A percentile compares a stretch with the other conserved stretches of the same genome.
Evolutionary conservation across 1,284 basidiomycete species (phyloP).

Genomic region (Malassezia restricta): DNA sequence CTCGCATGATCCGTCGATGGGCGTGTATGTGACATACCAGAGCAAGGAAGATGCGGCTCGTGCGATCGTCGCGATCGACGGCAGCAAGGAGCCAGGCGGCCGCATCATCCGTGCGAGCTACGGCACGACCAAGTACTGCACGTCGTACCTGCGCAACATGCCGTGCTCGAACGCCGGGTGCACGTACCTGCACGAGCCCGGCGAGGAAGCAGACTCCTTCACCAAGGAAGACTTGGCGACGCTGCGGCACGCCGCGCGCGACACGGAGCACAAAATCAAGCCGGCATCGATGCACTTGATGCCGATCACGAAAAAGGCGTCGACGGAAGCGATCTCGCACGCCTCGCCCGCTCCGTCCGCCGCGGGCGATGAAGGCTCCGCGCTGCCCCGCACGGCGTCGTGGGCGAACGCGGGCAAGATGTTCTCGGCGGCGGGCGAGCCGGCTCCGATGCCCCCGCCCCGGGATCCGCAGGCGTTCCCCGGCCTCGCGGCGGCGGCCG

Average conservation of each 20-base stretch:
- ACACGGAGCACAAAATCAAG: constrained; percentile 42
- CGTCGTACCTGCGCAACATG: constrained; percentile 76
- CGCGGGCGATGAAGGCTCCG: constrained; percentile 19
- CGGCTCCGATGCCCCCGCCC: neutral
- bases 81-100: constrained; percentile 53
- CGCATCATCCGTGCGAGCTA: constrained; percentile 68
- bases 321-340: constrained; percentile 6
- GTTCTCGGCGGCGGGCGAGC: neutral
- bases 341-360: neutral
- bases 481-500: constrained; percentile 15
- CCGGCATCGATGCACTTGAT: constrained; percentile 27
- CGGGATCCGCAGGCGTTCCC: constrained; percentile 23
- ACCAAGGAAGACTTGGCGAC: constrained; percentile 45
- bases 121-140: constrained; percentile 97
- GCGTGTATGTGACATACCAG: constrained; percentile 91
- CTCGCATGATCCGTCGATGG: constrained; percentile 62
- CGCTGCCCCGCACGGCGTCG: constrained; percentile 42
- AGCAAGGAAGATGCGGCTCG: constrained; percentile 87
- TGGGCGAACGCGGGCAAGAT: constrained; percentile 24
- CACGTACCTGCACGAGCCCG: constrained; percentile 93
- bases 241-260: constrained; percentile 42
- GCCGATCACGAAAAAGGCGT: constrained; percentile 21
- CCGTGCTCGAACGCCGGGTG: constrained; percentile 78
- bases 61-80: constrained; percentile 84
- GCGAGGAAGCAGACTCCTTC: constrained; percentile 88